Base-by-base conservation (phyloP, 2,329 filamentous ascomycete genomes). In the Metarhizium anisopliae region DNA sequence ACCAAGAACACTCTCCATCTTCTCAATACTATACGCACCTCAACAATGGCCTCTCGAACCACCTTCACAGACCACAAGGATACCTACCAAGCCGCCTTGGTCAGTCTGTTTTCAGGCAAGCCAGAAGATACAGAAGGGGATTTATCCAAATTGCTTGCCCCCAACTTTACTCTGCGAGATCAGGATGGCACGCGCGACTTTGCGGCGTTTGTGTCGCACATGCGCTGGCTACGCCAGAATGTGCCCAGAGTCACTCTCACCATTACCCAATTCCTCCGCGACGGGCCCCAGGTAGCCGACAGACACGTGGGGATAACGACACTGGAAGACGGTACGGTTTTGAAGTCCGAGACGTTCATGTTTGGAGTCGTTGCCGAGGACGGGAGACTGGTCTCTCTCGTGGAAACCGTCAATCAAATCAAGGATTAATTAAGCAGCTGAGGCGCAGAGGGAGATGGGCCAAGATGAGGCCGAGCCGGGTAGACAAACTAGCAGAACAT, bases 301-400 rank as follows among this genome's bases (percentile, higher is more conserved):
- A 40, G 55, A 10, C 57, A 59, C 32, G n/a, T 42, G 4, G 56
- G 55, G 6, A 18, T 11, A 2, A 58, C 54, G 7, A 54, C 49
- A 13, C 10, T 56, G 20, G 47, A 55, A 8, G 49, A 56, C 52
- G 58, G 56, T n/a, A 54, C 42, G 4, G 38, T 40, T 14, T 25
- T 29, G 45, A 51, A 20, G 18, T 25, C 50, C 2, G 53, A 58
- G 36, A 59, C 58, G 11, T 58, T 50, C n/a, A 53, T 54, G 51
- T 56, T 59, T 58, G 55, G 43, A 4, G 53, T 56, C 42, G 38
- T 58, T 51, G 56, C 56, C 14, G 47, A 52, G 13, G 58, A 58
- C 54, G 58, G 53, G n/a, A 47, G 50, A 18, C 47, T 59, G 30
- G 20, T 20, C n/a, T 58, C 55, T 32, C 53, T 59, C 11, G 49